Evolutionary conservation across 306 rosid species (phyloP).

Genomic region (Nissolia schottii): DNA sequence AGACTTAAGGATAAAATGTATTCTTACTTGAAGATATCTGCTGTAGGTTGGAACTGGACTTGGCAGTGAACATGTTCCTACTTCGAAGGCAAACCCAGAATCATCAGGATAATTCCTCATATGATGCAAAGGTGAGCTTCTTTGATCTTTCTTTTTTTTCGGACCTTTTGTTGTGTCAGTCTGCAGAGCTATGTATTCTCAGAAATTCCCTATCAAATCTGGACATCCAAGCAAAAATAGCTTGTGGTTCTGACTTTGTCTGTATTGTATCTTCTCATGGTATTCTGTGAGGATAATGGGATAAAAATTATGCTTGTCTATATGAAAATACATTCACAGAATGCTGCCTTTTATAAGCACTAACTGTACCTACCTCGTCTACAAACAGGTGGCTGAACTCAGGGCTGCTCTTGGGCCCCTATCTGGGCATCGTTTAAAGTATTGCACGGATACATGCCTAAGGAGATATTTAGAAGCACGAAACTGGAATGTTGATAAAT

Average conservation of each 20-base stretch:
- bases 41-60: constrained; percentile 34
- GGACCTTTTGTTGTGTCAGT: not conserved
- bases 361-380: not conserved
- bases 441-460: constrained; percentile 65
- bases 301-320: not conserved
- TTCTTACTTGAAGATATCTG: constrained; percentile 16
- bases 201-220: not conserved
- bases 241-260: not conserved
- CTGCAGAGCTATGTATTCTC: not conserved
- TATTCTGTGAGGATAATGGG: not conserved
- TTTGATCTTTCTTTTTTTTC: not conserved
- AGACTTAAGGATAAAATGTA: not conserved
- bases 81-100: constrained; percentile 48
- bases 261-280: not conserved
- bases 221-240: not conserved
- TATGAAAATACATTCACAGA: not conserved
- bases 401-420: constrained; percentile 59
- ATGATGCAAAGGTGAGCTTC: constrained; percentile 52
- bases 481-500: constrained; percentile 71
- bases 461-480: constrained; percentile 80
- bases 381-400: constrained; percentile 61
- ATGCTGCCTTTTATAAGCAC: not conserved
- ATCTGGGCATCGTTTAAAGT: constrained; percentile 60
- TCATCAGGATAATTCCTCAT: constrained; percentile 44
- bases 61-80: constrained; percentile 51